Base-by-base conservation (phyloP, 2,329 filamentous ascomycete genomes). In the Diaporthe velutina region DNA sequence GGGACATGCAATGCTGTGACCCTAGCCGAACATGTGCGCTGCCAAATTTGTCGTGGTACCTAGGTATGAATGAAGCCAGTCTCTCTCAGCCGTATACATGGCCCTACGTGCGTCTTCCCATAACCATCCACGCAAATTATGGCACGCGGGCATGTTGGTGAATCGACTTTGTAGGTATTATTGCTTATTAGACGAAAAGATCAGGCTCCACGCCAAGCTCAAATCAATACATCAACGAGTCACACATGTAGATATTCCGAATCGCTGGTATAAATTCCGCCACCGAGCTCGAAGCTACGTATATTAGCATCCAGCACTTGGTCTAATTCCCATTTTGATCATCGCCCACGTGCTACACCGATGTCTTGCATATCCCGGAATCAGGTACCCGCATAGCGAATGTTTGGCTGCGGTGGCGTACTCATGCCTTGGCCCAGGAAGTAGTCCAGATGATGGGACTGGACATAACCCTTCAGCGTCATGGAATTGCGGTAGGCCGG, bases 391-490 rank as follows among this genome's bases (percentile, higher is more conserved):
- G 12, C 42, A 13, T 66, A 66, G 4, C 42, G 28, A 15, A 66
- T 66, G 0, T 66, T n/a, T 15, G 40, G 60, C 42, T 48, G 17
- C 4, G 28, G 60, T 8, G 60, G 40, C 13, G 60, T 25, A 4
- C 15, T n/a, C 60, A 66, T 48, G 19, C 40, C 60, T 4, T 66
- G 40, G 1, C 40, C 60, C 8, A 66, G 60, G 28, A 48, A 66
- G 12, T 66, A 66, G 10, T 48, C 60, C 42, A 66, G 19, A 30
- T 66, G 60, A 48, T 64, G 60, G 15, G 60, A 66, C 42, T 48
- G 60, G 5, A 66, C 42, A 22, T 66, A 66, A 15, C 60, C 60
- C 60, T 66, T 66, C 15, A 66, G 25, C 25, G 60, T 66, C 60
- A 66, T 66, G 12, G 25, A 48, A 15, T 66, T 66, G 2, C 60